A percentile compares a stretch with the other conserved stretches of the same genome.
Conservation (phyloP, 2,329 filamentous ascomycete genomes). For the Penicillium sp. region DNA sequence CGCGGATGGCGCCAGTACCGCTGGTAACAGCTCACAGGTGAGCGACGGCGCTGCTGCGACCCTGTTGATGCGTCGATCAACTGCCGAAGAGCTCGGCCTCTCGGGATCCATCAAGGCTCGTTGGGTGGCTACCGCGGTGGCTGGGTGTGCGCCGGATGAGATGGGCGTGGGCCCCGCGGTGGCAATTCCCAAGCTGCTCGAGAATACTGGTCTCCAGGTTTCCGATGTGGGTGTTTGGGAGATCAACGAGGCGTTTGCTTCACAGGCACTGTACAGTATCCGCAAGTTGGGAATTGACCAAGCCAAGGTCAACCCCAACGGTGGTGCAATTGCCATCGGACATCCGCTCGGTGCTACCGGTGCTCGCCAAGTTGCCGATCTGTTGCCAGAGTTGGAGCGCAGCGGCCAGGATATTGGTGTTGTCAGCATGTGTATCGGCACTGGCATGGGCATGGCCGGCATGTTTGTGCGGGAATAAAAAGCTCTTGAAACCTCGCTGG, state of each 20-base stretch:
- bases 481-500: background rate
- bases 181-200: conserved; percentile 77
- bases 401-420: conserved; percentile 70
- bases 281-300: conserved; percentile 55
- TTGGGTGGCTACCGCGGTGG: conserved; percentile 70
- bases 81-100: conserved; percentile 67
- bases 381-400: conserved; percentile 64
- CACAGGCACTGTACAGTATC: conserved; percentile 63
- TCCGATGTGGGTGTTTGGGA: conserved; percentile 80
- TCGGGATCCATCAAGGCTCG: conserved; percentile 66
- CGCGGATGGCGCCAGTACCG: conserved; percentile 67
- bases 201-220: conserved; percentile 58
- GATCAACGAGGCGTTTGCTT: conserved; percentile 77
- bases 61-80: conserved; percentile 77
- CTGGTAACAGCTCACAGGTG: conserved; percentile 79
- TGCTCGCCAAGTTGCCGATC: conserved; percentile 69
- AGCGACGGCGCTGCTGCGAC: conserved; percentile 81
- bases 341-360: conserved; percentile 88
- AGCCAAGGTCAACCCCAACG: conserved; percentile 79
- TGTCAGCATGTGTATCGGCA: conserved; percentile 84
- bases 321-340: conserved; percentile 88
- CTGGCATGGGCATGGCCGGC: conserved; percentile 71
- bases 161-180: conserved; percentile 89
- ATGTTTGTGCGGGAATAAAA: conserved; percentile 59
- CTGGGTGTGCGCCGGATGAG: conserved; percentile 79